These are phyloP conservation scores for Murraya paniculata DNA, from an alignment of 345 rosid genomes.

Conservation along the genomic window DNA sequence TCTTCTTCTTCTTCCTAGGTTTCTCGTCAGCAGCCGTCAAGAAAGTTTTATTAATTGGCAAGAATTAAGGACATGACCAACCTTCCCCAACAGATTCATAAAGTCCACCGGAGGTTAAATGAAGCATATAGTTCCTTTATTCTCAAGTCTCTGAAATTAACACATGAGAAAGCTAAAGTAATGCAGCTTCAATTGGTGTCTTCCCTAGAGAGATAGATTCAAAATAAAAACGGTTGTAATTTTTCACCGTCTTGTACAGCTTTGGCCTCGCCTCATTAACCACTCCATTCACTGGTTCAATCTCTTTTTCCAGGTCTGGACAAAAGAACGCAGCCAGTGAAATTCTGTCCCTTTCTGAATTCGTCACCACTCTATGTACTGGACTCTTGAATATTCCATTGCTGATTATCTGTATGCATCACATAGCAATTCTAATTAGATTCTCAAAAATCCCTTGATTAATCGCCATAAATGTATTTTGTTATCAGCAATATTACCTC, in stretches of 20 bases:
- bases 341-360: conserved; percentile 44
- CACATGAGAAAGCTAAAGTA: conserved; percentile 10
- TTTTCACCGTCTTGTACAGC: conserved; percentile 41
- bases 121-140: not conserved
- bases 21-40: no score
- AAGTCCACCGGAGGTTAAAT: no score
- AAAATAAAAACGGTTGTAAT: conserved; percentile 38
- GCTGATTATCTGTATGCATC: conserved; percentile 44
- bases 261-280: conserved; percentile 43
- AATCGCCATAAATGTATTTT: not conserved
- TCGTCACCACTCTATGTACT: conserved; percentile 50
- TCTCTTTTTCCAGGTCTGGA: conserved; percentile 37
- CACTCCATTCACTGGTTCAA: conserved; percentile 34
- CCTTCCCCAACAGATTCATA: no score
- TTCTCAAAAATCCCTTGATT: no score
- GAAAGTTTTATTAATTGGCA: no score
- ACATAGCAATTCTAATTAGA: not conserved
- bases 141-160: no score
- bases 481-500: conserved; percentile 30
- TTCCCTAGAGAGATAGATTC: conserved; percentile 43
- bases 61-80: no score
- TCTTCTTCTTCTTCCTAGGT: no score
- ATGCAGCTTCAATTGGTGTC: conserved; percentile 51
- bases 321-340: conserved; percentile 45
- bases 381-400: conserved; percentile 65